These are phyloP conservation scores for Tulasnella calospora DNA, from an alignment of 768 basidiomycete genomes.

Conservation along the genomic window DNA sequence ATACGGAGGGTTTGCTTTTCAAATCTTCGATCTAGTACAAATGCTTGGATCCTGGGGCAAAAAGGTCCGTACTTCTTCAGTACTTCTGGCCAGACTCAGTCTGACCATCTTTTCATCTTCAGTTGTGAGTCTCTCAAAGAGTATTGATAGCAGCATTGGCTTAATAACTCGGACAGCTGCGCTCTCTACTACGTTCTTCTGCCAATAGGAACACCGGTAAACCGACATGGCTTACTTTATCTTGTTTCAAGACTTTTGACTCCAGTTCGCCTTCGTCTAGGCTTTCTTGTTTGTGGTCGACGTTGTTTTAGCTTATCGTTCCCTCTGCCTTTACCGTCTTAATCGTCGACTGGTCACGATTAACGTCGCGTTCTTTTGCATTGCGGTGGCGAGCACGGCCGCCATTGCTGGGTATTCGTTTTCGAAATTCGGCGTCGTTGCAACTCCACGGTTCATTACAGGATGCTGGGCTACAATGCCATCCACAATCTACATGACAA, in stretches of 20 bases:
- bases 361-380: background rate
- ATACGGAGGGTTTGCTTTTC: constrained; percentile 5
- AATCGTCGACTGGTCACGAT: constrained; percentile 11
- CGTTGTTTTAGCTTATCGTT: constrained; percentile 11
- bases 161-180: background rate
- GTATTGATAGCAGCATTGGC: too few relatives aligned
- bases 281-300: constrained; percentile 16
- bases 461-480: constrained; percentile 17
- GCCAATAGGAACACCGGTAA: constrained; percentile 16
- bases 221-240: background rate
- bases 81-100: background rate
- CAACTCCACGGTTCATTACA: constrained; percentile 19
- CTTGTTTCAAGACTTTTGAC: background rate
- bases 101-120: background rate
- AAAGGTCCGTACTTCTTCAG: background rate
- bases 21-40: constrained; percentile 19
- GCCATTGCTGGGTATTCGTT: constrained; percentile 4
- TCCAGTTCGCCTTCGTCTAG: background rate
- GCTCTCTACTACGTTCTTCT: background rate
- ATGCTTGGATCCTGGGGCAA: constrained; percentile 13
- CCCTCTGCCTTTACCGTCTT: constrained; percentile 20
- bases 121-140: constrained; percentile 2
- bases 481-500: background rate
- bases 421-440: background rate
- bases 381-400: background rate